phyloP scores from a whole-genome alignment of 352 stramenopile species.

The Pythium graminicola region DNA sequence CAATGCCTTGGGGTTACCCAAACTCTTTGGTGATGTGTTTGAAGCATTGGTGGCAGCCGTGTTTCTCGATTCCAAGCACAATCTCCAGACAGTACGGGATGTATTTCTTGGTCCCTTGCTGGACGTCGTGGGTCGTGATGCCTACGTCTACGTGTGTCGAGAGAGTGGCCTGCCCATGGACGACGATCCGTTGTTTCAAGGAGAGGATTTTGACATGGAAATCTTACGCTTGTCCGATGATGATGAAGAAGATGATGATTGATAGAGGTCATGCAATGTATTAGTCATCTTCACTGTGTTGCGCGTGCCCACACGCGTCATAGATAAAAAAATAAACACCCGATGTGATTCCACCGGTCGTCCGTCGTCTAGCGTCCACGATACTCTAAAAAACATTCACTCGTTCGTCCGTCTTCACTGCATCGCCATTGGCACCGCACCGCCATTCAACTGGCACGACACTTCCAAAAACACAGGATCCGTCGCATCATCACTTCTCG shows the following conservation, averaged over 20 bases:
- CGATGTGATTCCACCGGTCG: not conserved
- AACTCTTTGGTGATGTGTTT: conserved; percentile 85
- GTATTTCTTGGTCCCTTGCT: conserved; percentile 80
- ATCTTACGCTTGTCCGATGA: conserved; percentile 6
- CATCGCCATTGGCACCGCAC: conserved; percentile 27
- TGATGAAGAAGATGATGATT: conserved; percentile 17
- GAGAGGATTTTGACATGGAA: conserved; percentile 17
- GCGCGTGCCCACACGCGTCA: conserved; percentile 17
- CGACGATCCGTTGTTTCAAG: conserved; percentile 5
- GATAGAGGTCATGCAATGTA: not conserved
- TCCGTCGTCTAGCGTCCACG: not conserved
- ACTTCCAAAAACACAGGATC: conserved; percentile 76
- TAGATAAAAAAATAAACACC: conserved; percentile 18
- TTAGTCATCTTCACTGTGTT: not conserved
- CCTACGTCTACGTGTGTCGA: conserved; percentile 62
- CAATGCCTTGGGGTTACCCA: conserved; percentile 52
- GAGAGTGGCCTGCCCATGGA: conserved; percentile 53
- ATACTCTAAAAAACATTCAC: conserved; percentile 1
- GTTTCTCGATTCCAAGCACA: conserved; percentile 71
- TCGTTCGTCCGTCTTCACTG: not conserved
- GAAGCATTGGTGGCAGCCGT: conserved; percentile 83
- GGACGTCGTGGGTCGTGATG: conserved; percentile 62
- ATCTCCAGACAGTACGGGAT: conserved; percentile 65
- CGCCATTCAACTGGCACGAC: conserved; percentile 61
- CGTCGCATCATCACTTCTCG: conserved; percentile 10